These are phyloP conservation scores for Apiotrichum sp. DNA, from an alignment of 1,284 basidiomycete species.

Conservation along the genomic window DNA sequence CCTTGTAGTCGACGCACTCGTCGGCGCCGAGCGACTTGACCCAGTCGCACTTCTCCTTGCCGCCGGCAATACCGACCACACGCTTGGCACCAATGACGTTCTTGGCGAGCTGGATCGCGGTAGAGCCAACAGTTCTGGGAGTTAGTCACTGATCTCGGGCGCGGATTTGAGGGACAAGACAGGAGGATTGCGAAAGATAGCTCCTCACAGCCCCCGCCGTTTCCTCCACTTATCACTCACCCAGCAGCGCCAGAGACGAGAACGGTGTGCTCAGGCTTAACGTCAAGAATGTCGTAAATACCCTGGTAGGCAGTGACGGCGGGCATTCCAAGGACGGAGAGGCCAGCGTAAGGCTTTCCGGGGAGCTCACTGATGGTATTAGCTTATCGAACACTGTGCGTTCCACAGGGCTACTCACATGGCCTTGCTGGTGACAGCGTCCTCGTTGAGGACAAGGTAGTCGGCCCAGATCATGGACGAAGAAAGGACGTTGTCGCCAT, in stretches of 20 bases:
- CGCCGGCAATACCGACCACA: conserved; percentile 52
- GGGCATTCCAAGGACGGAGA: conserved; percentile 33
- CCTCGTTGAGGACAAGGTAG: conserved; percentile 25
- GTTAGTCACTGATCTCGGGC: neutral
- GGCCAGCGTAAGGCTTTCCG: conserved; percentile 17
- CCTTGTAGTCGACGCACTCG: conserved; percentile 52
- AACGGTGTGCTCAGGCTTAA: conserved; percentile 43
- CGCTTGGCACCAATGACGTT: conserved; percentile 47
- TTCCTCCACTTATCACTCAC: conserved; percentile 11
- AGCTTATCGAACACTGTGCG: neutral
- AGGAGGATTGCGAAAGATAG: neutral
- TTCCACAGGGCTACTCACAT: conserved; percentile 5
- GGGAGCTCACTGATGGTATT: conserved; percentile 9
- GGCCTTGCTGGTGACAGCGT: conserved; percentile 2
- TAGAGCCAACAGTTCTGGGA: conserved; percentile 33
- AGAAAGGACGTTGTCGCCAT: conserved; percentile 26
- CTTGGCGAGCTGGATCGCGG: conserved; percentile 42
- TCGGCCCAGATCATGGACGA: conserved; percentile 29
- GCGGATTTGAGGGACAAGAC: neutral
- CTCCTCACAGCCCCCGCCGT: no score
- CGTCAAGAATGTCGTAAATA: conserved; percentile 36
- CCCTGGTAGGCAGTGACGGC: conserved; percentile 42
- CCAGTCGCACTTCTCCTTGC: conserved; percentile 51
- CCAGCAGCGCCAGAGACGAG: conserved; percentile 28
- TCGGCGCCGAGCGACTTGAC: conserved; percentile 49